phyloP scores from a whole-genome alignment of 129 eudicot genomes.

The Calendula officinalis region DNA sequence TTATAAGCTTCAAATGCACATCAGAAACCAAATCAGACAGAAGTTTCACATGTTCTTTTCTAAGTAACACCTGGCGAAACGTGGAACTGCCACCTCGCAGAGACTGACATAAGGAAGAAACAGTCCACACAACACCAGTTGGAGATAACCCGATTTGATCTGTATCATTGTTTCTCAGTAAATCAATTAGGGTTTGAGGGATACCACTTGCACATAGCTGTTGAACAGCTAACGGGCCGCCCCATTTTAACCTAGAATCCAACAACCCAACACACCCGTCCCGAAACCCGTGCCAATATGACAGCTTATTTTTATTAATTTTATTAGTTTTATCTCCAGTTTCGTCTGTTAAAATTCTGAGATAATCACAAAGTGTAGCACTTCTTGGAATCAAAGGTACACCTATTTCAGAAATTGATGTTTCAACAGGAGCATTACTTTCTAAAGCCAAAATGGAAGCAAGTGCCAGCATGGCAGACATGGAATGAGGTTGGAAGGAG shows the following conservation, averaged over 20 bases:
- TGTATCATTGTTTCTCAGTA: slow-evolving; percentile 48
- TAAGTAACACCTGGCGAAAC: slow-evolving; percentile 81
- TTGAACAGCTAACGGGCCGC: slow-evolving; percentile 89
- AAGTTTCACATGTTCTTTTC: slow-evolving; percentile 57
- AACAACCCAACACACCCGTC: slow-evolving; percentile 90
- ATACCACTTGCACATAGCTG: slow-evolving; percentile 97
- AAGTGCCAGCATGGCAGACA: slow-evolving; percentile 93
- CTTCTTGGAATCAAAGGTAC: slow-evolving; percentile 92
- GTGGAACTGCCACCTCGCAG: slow-evolving; percentile 82
- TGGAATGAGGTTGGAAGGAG: slow-evolving; percentile 66
- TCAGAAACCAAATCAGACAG: slow-evolving; percentile 68
- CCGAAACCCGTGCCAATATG: slow-evolving; percentile 77
- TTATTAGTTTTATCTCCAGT: slow-evolving; percentile 17
- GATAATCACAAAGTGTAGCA: slow-evolving; percentile 75
- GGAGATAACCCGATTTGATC: slow-evolving; percentile 80
- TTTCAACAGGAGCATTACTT: slow-evolving; percentile 45
- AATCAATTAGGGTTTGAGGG: slow-evolving; percentile 77
- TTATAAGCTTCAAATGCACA: slow-evolving; percentile 62
- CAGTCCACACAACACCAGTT: slow-evolving; percentile 84
- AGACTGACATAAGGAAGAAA: slow-evolving; percentile 81
- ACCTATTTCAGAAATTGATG: slow-evolving; percentile 66
- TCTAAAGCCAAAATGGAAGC: slow-evolving; percentile 87
- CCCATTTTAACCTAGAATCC: slow-evolving; percentile 79
- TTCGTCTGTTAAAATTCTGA: slow-evolving; percentile 45
- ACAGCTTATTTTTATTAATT: slow-evolving; percentile 48